Evolutionary conservation across 441 rosid species (phyloP), one percentile per base, ranked within the genome.

Genomic region (Adansonia madagascariensis): DNA sequence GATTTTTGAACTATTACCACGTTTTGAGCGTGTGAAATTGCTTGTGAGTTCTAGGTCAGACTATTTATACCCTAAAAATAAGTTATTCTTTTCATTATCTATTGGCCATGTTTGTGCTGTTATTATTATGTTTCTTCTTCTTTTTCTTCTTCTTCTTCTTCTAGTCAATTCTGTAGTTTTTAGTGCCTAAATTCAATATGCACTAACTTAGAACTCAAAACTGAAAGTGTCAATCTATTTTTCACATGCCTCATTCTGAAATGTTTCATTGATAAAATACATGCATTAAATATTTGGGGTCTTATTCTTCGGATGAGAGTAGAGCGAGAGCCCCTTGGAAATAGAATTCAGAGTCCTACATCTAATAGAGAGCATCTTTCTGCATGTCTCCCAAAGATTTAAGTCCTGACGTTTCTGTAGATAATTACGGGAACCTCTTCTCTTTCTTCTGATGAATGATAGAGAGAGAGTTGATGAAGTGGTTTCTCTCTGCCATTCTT

Each of bases 401-500:
- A 24, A 24, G 24, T 24, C 24, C 24, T 24, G 24, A 24, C 24
- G 24, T 24, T 24, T 35, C 41, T 35, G 41, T 35, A 35, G 41
- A 35, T 35, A 35, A 35, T 35, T 35, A 35, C 3, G 41, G 41
- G 41, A 35, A 35, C 41, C 41, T 35, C 41, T 35, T 35, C 41
- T 35, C 41, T 35, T 35, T 35, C 41, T 35, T 35, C 41, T 35
- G 41, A 35, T 35, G 41, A 35, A 35, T 35, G 41, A 35, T 35
- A 35, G 44, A 63, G 18, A 65, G 41, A 44, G 12, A 41, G 70
- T 12, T 35, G 69, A 39, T 39, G 65, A 24, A 61, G 41, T 24
- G 65, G 65, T 24, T 60, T 60, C n/a, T 60, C 41, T 60, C 43
- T 31, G 66, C 44, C 9, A 27, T 62, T 62, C 44, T 59, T 59